phyloP scores from a whole-genome alignment of 2,329 filamentous ascomycete genomes.

The Neurospora crassa region DNA sequence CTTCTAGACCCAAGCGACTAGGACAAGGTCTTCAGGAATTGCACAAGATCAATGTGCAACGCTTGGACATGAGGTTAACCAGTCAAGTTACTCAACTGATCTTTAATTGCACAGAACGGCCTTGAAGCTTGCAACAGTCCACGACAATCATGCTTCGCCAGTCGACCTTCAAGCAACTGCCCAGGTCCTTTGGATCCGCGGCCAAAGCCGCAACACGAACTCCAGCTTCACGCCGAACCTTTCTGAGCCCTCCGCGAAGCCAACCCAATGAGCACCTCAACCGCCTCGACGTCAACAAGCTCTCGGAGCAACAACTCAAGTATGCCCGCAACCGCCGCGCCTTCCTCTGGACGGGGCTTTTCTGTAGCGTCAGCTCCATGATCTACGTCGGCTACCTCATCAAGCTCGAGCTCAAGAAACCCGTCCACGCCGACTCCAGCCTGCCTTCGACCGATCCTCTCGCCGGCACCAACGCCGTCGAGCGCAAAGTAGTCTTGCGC shows the following conservation, averaged over 20 bases:
- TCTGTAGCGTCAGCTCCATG: constrained; percentile 40
- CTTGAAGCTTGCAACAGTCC: neutral
- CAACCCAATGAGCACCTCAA: constrained; percentile 36
- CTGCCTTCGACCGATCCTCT: constrained; percentile 34
- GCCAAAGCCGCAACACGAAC: neutral
- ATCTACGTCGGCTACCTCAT: constrained; percentile 44
- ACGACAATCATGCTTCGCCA: constrained; percentile 22
- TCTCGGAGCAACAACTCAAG: constrained; percentile 35
- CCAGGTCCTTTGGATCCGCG: constrained; percentile 11
- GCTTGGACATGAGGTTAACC: neutral
- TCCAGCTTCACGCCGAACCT: constrained; percentile 23
- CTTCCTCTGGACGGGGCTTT: constrained; percentile 41
- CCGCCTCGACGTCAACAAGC: constrained; percentile 38
- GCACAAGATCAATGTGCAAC: neutral
- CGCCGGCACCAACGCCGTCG: constrained; percentile 37
- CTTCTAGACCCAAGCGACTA: neutral
- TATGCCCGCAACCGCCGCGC: constrained; percentile 42
- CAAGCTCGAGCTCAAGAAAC: constrained; percentile 26
- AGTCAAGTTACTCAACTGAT: neutral
- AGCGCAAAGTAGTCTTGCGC: constrained; percentile 51
- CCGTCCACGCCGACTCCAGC: constrained; percentile 32
- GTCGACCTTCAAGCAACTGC: constrained; percentile 17
- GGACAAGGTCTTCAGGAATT: neutral
- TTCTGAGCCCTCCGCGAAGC: constrained; percentile 20
- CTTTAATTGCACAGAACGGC: neutral